Evolutionary conservation across 805 yeast genomes (phyloP).

Genomic region (Blastobotrys parvus): DNA sequence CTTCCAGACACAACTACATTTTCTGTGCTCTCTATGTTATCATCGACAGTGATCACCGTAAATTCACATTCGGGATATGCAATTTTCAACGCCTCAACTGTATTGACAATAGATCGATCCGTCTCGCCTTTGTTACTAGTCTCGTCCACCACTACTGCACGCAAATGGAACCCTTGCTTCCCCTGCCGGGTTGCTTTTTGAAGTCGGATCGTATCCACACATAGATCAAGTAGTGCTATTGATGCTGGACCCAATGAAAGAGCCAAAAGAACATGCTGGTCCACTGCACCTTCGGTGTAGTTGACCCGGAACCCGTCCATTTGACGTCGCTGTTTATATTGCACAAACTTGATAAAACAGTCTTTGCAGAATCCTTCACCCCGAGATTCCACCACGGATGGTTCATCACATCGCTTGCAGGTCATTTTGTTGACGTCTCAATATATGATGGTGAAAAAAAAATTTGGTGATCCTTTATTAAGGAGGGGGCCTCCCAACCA

Average conservation of each 20-base stretch:
- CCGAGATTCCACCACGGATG: slow-evolving; percentile 42
- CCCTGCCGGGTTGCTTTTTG: slow-evolving; percentile 59
- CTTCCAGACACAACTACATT: background rate
- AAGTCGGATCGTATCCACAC: slow-evolving; percentile 51
- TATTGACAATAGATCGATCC: slow-evolving; percentile 2
- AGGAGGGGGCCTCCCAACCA: background rate
- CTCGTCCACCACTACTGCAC: slow-evolving; percentile 40
- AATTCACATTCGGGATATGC: slow-evolving; percentile 25
- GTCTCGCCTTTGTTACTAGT: background rate
- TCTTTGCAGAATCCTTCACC: slow-evolving; percentile 55
- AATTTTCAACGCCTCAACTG: slow-evolving; percentile 14
- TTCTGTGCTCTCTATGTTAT: background rate
- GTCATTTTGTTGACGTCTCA: slow-evolving; percentile 1
- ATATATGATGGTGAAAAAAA: background rate
- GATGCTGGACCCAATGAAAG: slow-evolving; percentile 64
- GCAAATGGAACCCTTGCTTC: slow-evolving; percentile 55
- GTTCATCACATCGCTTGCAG: slow-evolving; percentile 45
- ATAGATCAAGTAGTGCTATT: slow-evolving; percentile 57
- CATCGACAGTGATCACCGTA: background rate
- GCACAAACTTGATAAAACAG: slow-evolving; percentile 67
- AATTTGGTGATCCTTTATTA: background rate
- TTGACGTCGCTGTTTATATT: slow-evolving; percentile 72
- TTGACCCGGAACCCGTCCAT: slow-evolving; percentile 75
- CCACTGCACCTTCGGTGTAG: slow-evolving; percentile 40
- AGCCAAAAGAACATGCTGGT: slow-evolving; percentile 47